These are phyloP conservation scores for Podila minutissima DNA, from an alignment of 192 early-diverging fungal genomes.

Conservation along the genomic window DNA sequence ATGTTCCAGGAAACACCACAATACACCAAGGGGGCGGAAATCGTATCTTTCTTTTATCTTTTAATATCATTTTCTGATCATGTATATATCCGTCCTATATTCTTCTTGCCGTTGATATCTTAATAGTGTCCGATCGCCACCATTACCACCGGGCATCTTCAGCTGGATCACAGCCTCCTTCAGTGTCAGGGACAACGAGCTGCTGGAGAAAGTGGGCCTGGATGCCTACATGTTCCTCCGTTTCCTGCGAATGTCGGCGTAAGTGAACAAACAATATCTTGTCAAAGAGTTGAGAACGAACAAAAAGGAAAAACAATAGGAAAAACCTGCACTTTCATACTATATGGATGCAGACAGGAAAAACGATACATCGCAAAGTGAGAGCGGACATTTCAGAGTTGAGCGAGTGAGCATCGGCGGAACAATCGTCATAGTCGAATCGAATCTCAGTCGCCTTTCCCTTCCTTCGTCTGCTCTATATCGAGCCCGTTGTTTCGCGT, in stretches of 20 bases:
- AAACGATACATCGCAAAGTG: no score
- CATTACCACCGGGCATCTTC: constrained; percentile 61
- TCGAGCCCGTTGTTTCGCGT: no score
- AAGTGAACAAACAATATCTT: constrained; percentile 5
- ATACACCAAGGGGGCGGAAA: no score
- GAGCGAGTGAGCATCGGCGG: no score
- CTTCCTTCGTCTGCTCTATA: neutral
- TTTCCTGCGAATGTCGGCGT: constrained; percentile 69
- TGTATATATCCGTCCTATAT: neutral
- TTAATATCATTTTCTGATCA: no score
- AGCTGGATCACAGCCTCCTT: constrained; percentile 69
- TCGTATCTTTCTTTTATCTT: no score
- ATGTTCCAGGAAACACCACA: no score
- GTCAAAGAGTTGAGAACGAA: no score
- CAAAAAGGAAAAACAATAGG: no score
- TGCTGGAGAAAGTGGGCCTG: constrained; percentile 68
- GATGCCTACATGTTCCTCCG: constrained; percentile 86
- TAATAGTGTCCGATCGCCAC: constrained; percentile 61
- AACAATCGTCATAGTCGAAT: neutral
- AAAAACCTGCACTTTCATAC: no score
- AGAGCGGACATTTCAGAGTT: no score
- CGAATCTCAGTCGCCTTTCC: neutral
- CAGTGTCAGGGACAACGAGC: constrained; percentile 59
- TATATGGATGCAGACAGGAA: no score
- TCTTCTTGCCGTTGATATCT: neutral